Conservation (phyloP, 2,329 filamentous ascomycete genomes). For the Sodiomyces alkalinus region DNA sequence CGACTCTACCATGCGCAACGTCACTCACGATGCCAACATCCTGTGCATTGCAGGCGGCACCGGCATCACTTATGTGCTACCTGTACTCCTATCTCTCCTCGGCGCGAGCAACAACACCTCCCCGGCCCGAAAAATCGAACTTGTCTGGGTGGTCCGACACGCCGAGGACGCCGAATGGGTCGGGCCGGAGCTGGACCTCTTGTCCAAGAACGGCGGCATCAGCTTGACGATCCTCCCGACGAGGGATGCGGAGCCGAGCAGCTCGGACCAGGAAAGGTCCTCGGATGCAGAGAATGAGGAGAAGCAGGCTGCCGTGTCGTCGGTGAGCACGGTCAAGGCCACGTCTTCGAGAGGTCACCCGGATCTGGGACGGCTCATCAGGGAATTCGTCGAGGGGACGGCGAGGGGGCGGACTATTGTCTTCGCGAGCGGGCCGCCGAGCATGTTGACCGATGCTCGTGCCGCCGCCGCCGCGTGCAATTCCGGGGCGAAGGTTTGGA, state of each 20-base stretch:
- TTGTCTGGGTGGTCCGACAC: slow-evolving; percentile 50
- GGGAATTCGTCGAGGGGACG: slow-evolving; percentile 30
- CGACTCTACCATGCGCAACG: slow-evolving; percentile 24
- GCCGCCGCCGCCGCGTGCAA: slow-evolving; percentile 37
- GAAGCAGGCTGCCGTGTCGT: slow-evolving; percentile 11
- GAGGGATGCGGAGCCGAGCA: slow-evolving; percentile 22
- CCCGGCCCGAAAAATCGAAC: slow-evolving; percentile 31
- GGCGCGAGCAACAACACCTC: slow-evolving; percentile 7
- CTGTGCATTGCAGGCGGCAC: slow-evolving; percentile 24
- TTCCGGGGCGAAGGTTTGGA: slow-evolving; percentile 37
- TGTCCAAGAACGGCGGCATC: slow-evolving; percentile 31
- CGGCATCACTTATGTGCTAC: slow-evolving; percentile 23
- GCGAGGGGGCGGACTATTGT: slow-evolving; percentile 35
- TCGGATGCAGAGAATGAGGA: slow-evolving; percentile 4
- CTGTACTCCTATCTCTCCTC: slow-evolving; percentile 29
- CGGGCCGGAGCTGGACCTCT: slow-evolving; percentile 33
- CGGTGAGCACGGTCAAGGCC: slow-evolving; percentile 4
- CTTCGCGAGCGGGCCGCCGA: slow-evolving; percentile 43
- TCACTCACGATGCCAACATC: slow-evolving; percentile 24
- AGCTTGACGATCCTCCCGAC: slow-evolving; percentile 45
- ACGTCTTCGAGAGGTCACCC: slow-evolving; percentile 18
- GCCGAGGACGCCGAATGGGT: slow-evolving; percentile 42
- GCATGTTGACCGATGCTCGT: slow-evolving; percentile 44
- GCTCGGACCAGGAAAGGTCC: slow-evolving; percentile 4
- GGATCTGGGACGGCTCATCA: slow-evolving; percentile 29